These are phyloP conservation scores for Psilocybe sp. DNA, from an alignment of 768 basidiomycete genomes.

Conservation along the genomic window DNA sequence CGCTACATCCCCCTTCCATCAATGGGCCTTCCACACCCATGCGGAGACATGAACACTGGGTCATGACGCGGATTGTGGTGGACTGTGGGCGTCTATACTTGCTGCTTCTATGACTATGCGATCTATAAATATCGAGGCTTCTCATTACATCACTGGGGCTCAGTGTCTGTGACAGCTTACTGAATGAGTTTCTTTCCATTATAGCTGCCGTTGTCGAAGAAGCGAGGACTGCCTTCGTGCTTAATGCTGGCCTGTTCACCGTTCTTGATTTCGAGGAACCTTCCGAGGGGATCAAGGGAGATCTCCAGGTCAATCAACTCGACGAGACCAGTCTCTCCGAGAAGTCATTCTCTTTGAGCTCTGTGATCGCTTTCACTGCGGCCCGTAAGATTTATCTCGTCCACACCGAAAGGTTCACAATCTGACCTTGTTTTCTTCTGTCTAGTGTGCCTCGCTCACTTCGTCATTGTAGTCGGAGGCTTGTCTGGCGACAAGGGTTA, in stretches of 20 bases:
- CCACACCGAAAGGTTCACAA: not conserved
- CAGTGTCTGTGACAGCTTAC: not conserved
- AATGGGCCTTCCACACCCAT: not conserved
- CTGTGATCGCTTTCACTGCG: constrained; percentile 32
- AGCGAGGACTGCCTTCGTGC: constrained; percentile 44
- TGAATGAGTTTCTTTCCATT: not conserved
- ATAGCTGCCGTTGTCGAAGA: constrained; percentile 46
- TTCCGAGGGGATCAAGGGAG: not conserved
- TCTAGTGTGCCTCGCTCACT: constrained; percentile 47
- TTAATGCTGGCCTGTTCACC: constrained; percentile 46
- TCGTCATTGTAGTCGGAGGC: constrained; percentile 42
- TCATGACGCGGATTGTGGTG: not conserved
- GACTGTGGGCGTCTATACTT: not conserved
- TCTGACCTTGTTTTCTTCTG: not conserved
- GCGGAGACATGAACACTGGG: not conserved
- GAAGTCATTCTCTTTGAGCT: constrained; percentile 28
- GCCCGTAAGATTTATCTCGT: no score
- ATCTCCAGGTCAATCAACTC: constrained; percentile 11
- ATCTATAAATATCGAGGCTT: no score
- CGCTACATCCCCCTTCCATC: not conserved
- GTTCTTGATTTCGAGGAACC: constrained; percentile 22
- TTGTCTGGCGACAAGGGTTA: constrained; percentile 45
- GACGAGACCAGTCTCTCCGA: constrained; percentile 9
- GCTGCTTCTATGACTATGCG: not conserved
- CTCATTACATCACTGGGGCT: no score